Evolutionary conservation across 176 grass and related monocot genomes (phyloP).

Genomic region (Oropetium thomaeum): DNA sequence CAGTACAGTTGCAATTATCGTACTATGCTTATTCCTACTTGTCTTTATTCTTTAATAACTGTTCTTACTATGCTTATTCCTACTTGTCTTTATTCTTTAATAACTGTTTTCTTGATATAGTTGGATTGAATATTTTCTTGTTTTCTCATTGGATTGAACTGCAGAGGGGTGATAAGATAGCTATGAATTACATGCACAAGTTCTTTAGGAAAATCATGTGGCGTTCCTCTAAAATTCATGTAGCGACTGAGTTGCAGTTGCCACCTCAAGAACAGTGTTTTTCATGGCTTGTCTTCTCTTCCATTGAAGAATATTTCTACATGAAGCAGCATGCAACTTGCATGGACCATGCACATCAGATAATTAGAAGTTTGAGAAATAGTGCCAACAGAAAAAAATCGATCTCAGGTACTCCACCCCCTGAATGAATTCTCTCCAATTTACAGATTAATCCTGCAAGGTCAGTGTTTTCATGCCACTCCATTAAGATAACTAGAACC

Average conservation of each 20-base stretch:
- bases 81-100: background rate
- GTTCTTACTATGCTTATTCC: background rate
- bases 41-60: background rate
- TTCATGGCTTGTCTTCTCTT: conserved; percentile 77
- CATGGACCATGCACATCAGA: conserved; percentile 85
- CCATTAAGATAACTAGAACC: conserved; percentile 11
- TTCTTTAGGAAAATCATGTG: conserved; percentile 94
- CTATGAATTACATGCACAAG: conserved; percentile 78
- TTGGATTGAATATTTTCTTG: conserved; percentile 25
- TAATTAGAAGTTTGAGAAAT: conserved; percentile 80
- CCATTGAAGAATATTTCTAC: conserved; percentile 99
- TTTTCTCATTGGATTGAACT: conserved; percentile 37
- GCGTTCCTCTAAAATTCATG: conserved; percentile 97
- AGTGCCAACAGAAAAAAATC: conserved; percentile 46
- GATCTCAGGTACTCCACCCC: conserved; percentile 39
- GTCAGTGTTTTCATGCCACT: conserved; percentile 24
- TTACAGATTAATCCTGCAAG: conserved; percentile 13
- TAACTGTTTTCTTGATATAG: conserved; percentile 24
- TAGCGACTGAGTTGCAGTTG: conserved; percentile 71
- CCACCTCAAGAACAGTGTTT: conserved; percentile 87
- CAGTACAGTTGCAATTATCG: background rate
- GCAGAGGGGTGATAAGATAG: conserved; percentile 64
- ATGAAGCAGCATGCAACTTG: conserved; percentile 91
- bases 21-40: conserved; percentile 6
- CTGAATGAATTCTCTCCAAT: conserved; percentile 11